Evolutionary conservation across 345 rosid species (phyloP).

Genomic region (Hypericum perforatum): DNA sequence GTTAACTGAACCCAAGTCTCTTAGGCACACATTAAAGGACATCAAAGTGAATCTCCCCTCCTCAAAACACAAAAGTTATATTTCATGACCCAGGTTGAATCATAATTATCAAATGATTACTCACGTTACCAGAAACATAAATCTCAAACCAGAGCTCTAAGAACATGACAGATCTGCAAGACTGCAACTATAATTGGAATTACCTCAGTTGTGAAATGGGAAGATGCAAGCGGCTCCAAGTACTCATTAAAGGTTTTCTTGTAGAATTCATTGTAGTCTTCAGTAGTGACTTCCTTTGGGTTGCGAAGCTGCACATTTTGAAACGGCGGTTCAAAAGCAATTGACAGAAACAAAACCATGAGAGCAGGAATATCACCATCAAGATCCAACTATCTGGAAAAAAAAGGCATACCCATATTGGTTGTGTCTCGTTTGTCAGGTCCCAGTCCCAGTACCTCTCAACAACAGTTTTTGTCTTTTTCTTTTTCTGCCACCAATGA

Average conservation of each 20-base stretch:
- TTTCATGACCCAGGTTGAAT: neutral
- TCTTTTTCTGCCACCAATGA: slow-evolving; percentile 51
- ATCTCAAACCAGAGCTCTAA: neutral
- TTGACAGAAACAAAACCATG: neutral
- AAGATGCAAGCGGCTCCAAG: slow-evolving; percentile 87
- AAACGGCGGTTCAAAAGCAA: slow-evolving; percentile 9
- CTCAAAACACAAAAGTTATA: neutral
- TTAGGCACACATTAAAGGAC: no score
- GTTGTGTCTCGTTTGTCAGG: slow-evolving; percentile 88
- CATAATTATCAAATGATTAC: neutral
- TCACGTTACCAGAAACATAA: neutral
- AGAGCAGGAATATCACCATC: neutral
- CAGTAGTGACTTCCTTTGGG: slow-evolving; percentile 80
- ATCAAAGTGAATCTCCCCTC: neutral
- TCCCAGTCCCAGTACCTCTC: slow-evolving; percentile 99
- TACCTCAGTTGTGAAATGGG: slow-evolving; percentile 99
- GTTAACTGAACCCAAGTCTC: no score
- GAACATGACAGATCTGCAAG: neutral
- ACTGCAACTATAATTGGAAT: neutral
- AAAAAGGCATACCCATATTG: slow-evolving; percentile 68
- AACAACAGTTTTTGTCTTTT: slow-evolving; percentile 84
- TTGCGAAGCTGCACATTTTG: slow-evolving; percentile 63
- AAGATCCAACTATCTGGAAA: neutral
- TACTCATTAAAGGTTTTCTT: slow-evolving; percentile 82
- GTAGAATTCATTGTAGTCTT: slow-evolving; percentile 89